Base-by-base conservation (phyloP, 2,329 filamentous ascomycete species). In the Clarireedia hainanense region DNA sequence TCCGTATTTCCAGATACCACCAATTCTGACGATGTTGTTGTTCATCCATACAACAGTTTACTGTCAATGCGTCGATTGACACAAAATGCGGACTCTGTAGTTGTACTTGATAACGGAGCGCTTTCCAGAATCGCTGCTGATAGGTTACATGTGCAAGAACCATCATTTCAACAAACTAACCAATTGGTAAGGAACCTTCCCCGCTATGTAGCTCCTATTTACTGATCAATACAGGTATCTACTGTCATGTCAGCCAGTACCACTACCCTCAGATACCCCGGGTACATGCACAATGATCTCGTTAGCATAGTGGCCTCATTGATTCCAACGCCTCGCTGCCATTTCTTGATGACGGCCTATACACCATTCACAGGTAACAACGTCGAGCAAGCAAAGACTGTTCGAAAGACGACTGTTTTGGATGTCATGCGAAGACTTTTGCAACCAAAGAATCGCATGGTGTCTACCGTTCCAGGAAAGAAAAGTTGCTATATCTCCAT, bases 221-320 rank as follows among this genome's bases (percentile, higher is more conserved):
- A 56, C 45, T 60, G 10, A n/a, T 48, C 52, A 45, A n/a, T n/a
- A 49, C 17, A 87, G 82, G 80, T 94, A 4, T 94, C 91, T 6
- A 99, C 95, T 1, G 95, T 99, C 71, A 99, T 99, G 94, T 96
- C 91, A 37, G 94, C 94, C 40, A 95, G 90, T 69, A 99, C 94
- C 4, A 97, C 92, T 9, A 96, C 95, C 2, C 83, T 99, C 50
- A 83, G 94, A 68, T 99, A 99, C 71, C 94, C 94, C 1, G 94
- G 94, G 40, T 99, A 99, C 74, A 99, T 99, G 94, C 94, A 99
- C 77, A 99, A 99, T 72, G 94, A 99, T 69, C 85, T 99, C 15
- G 91, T 96, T 68, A 94, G 92, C 72, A 97, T 99, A 65, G 81
- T 99, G 57, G 94, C 95, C 24, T 95, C 91, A 20, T 80, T 99